A percentile compares a stretch with the other conserved stretches of the same genome.
phyloP scores from a whole-genome alignment of 2,329 filamentous ascomycete species.

The Claviceps paspali region DNA sequence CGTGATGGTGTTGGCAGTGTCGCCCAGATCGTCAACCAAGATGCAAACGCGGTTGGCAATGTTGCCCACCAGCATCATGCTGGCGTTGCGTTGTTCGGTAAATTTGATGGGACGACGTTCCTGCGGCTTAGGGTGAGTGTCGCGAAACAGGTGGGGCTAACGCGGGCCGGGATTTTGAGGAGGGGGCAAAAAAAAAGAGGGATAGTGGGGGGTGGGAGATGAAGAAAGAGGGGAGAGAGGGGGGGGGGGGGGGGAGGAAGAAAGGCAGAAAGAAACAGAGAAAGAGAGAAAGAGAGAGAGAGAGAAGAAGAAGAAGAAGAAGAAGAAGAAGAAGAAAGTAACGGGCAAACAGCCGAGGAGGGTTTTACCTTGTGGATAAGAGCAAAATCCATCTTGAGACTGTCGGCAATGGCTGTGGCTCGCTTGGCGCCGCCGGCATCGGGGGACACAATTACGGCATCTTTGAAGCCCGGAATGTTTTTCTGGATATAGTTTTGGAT shows the following conservation, averaged over 20 bases:
- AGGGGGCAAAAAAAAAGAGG: too few relatives aligned
- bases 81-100: conserved; percentile 76
- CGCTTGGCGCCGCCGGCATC: conserved; percentile 95
- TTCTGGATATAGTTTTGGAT: conserved; percentile 59
- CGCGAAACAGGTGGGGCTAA: conserved; percentile 8
- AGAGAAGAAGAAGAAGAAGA: too few relatives aligned
- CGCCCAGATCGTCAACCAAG: conserved; percentile 83
- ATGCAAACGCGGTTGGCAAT: conserved; percentile 72
- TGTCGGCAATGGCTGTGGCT: conserved; percentile 87
- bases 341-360: too few relatives aligned
- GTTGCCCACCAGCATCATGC: conserved; percentile 90
- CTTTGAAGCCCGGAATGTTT: conserved; percentile 68
- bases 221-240: background rate
- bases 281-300: conserved; percentile 13
- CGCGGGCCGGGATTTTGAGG: too few relatives aligned
- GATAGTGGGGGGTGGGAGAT: conserved; percentile 15
- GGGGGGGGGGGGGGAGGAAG: background rate
- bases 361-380: conserved; percentile 92
- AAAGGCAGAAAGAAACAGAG: too few relatives aligned
- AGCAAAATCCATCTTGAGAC: conserved; percentile 85
- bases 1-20: conserved; percentile 95
- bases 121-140: conserved; percentile 29
- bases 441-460: conserved; percentile 86
- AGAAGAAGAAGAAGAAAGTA: too few relatives aligned
- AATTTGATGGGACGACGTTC: conserved; percentile 82